These are phyloP conservation scores for Beauveria scarabaeidicola DNA, from an alignment of 2,329 filamentous ascomycete genomes.

Conservation along the genomic window DNA sequence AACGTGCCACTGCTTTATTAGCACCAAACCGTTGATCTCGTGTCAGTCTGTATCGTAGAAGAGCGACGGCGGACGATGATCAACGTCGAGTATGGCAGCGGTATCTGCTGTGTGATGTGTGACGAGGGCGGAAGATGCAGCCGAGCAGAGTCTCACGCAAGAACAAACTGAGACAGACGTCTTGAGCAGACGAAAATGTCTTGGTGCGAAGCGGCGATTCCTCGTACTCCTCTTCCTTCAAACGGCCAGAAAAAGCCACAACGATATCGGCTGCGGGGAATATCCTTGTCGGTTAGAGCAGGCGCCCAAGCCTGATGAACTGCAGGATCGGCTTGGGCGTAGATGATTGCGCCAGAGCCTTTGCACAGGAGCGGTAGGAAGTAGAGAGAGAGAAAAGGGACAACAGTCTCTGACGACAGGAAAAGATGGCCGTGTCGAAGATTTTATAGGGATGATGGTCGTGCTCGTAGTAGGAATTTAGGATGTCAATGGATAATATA, in stretches of 20 bases:
- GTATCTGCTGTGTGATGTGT: background rate
- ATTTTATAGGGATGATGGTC: background rate
- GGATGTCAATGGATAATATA: background rate
- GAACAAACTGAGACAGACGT: background rate
- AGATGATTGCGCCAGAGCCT: too few relatives aligned
- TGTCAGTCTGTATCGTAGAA: background rate
- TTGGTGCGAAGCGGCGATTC: background rate
- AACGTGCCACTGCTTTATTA: background rate
- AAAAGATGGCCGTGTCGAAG: background rate
- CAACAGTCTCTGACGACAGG: background rate
- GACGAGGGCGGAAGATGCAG: background rate
- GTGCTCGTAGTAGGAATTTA: background rate
- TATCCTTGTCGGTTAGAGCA: background rate
- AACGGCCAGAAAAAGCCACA: background rate
- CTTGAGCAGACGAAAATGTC: background rate
- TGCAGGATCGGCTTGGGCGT: background rate
- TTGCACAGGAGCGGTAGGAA: background rate
- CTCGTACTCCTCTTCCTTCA: background rate
- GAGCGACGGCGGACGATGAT: background rate
- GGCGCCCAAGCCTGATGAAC: background rate
- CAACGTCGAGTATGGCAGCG: background rate
- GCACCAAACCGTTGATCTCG: background rate
- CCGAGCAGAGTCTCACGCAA: background rate
- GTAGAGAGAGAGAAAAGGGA: background rate
- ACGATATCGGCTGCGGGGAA: constrained; percentile 7